Percentiles rank a stretch among this genome's conserved stretches.
phyloP scores from a whole-genome alignment of 257 asterid species.

The Lycium barbarum region DNA sequence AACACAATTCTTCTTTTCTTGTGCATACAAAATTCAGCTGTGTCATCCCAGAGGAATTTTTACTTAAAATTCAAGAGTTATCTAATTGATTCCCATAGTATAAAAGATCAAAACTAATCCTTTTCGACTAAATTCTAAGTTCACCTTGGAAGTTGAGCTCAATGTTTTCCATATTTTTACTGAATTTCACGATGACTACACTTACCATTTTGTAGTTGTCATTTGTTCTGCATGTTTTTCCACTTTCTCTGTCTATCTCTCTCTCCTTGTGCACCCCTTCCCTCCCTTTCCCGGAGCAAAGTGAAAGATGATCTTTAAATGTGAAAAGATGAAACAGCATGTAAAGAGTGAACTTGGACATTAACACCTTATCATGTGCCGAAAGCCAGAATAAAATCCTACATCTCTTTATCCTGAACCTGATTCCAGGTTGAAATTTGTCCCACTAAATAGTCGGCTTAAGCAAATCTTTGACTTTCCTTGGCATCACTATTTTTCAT shows the following conservation, averaged over 20 bases:
- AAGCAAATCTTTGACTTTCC: background rate
- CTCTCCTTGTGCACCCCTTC: background rate
- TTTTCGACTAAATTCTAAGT: background rate
- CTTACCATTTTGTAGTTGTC: background rate
- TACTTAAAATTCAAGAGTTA: background rate
- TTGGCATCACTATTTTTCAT: slow-evolving; percentile 8
- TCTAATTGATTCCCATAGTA: background rate
- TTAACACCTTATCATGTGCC: slow-evolving; percentile 7
- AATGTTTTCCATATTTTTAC: background rate
- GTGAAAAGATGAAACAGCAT: background rate
- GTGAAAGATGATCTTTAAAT: slow-evolving; percentile 23
- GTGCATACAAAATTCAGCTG: slow-evolving; percentile 1
- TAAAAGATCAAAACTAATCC: background rate
- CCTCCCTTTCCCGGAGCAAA: background rate
- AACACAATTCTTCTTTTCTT: slow-evolving; percentile 25
- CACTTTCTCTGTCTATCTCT: too few species aligned
- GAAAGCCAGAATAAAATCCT: background rate
- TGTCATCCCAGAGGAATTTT: background rate
- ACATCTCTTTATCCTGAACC: slow-evolving; percentile 19
- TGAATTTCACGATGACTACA: background rate
- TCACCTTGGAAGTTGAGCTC: background rate
- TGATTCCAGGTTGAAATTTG: slow-evolving; percentile 27
- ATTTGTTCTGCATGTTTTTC: background rate
- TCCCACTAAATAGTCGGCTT: background rate
- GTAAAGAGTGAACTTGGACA: background rate